Conservation (phyloP, 148 eudicot species). For the Camellia sinensis region DNA sequence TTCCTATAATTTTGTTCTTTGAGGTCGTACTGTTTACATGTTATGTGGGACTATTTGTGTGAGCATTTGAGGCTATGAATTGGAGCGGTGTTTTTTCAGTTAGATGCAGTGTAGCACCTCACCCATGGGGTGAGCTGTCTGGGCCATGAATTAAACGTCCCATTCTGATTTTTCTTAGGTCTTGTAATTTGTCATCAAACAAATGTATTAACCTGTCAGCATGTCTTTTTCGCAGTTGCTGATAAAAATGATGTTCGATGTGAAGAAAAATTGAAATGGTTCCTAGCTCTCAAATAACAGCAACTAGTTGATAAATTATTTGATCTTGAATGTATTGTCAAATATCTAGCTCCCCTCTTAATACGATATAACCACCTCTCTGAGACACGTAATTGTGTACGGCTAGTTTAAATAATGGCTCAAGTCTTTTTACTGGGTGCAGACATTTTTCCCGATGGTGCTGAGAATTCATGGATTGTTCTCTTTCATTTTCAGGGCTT, state of each 20-base stretch:
- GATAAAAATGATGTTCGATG: background rate
- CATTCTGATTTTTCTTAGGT: background rate
- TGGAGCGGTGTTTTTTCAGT: background rate
- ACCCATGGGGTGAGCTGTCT: background rate
- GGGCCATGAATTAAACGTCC: background rate
- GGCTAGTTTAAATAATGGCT: background rate
- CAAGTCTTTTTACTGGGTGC: background rate
- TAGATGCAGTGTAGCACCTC: background rate
- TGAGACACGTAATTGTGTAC: background rate
- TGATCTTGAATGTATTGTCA: background rate
- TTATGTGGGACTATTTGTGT: background rate
- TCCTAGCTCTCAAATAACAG: background rate
- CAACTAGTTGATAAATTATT: background rate
- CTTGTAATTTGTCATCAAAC: background rate
- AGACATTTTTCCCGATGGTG: slow-evolving; percentile 5
- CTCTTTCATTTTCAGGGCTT: slow-evolving; percentile 49
- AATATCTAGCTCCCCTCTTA: background rate
- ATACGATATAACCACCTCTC: background rate
- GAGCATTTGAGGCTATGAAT: background rate
- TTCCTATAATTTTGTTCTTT: background rate
- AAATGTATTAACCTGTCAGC: background rate
- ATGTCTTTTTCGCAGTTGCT: background rate
- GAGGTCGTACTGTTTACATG: background rate
- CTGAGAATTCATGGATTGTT: background rate
- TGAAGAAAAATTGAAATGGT: background rate